A percentile compares a stretch with the other conserved stretches of the same genome.
Evolutionary conservation across 306 rosid species (phyloP).

Genomic region (Cyclanthera cordifolia): DNA sequence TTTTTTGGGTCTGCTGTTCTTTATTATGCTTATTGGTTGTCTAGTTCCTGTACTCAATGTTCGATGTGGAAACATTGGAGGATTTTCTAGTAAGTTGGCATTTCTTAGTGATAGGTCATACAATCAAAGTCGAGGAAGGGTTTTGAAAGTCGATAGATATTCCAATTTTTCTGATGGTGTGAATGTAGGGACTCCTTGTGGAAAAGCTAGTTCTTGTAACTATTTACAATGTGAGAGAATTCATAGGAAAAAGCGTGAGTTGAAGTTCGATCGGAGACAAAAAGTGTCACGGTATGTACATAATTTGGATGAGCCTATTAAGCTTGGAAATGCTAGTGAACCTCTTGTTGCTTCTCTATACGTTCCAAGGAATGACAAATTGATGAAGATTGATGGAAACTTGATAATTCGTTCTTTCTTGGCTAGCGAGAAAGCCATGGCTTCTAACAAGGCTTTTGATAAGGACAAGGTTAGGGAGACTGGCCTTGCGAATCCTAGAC

Average conservation of each 20-base stretch:
- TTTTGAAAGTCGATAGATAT: slow-evolving; percentile 34
- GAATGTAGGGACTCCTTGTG: slow-evolving; percentile 27
- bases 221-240: slow-evolving; percentile 27
- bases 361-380: slow-evolving; percentile 88
- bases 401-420: slow-evolving; percentile 84
- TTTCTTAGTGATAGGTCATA: slow-evolving; percentile 34
- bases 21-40: slow-evolving; percentile 68
- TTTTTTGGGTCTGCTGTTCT: slow-evolving; percentile 73
- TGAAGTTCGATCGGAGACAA: slow-evolving; percentile 16
- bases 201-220: slow-evolving; percentile 29
- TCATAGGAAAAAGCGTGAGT: slow-evolving; percentile 23
- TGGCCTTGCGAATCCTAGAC: slow-evolving; percentile 46
- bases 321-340: slow-evolving; percentile 50
- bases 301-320: slow-evolving; percentile 24
- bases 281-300: slow-evolving; percentile 11
- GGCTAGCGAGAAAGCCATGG: slow-evolving; percentile 86
- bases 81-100: slow-evolving; percentile 31
- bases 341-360: slow-evolving; percentile 86
- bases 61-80: slow-evolving; percentile 40
- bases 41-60: slow-evolving; percentile 55
- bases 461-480: slow-evolving; percentile 40
- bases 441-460: slow-evolving; percentile 31
- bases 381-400: slow-evolving; percentile 92
- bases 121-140: slow-evolving; percentile 39
- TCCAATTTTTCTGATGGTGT: slow-evolving; percentile 41